Evolutionary conservation across 73 alveolate genomes (phyloP).

Genomic region (Tetrahymena thermophila): DNA sequence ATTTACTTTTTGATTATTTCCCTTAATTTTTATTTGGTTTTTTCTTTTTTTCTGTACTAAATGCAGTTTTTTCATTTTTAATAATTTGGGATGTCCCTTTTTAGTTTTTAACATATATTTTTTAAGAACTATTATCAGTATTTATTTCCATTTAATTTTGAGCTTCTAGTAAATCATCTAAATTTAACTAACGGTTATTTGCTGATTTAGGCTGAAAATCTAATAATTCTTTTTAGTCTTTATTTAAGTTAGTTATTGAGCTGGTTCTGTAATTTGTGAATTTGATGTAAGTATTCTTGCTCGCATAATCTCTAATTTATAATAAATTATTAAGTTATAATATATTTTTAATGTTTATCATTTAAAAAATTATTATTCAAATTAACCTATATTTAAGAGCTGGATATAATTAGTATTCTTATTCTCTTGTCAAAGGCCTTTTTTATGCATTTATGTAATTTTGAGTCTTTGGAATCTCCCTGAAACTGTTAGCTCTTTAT

Average conservation of each 20-base stretch:
- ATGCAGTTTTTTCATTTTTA: neutral
- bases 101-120: neutral
- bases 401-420: neutral
- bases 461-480: neutral
- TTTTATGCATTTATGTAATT: neutral
- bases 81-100: neutral
- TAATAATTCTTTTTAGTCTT: neutral
- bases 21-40: neutral
- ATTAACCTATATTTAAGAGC: neutral
- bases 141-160: neutral
- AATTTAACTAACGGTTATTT: neutral
- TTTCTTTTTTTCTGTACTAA: no score
- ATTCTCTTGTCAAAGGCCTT: neutral
- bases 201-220: neutral
- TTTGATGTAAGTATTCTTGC: neutral
- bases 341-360: neutral
- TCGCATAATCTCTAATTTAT: neutral
- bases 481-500: neutral
- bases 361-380: neutral
- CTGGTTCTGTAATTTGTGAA: neutral
- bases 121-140: neutral
- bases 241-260: neutral
- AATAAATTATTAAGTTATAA: neutral
- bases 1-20: no score
- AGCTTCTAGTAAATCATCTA: neutral